phyloP scores from a whole-genome alignment of 164 flowering plant species.

The Sedum album region DNA sequence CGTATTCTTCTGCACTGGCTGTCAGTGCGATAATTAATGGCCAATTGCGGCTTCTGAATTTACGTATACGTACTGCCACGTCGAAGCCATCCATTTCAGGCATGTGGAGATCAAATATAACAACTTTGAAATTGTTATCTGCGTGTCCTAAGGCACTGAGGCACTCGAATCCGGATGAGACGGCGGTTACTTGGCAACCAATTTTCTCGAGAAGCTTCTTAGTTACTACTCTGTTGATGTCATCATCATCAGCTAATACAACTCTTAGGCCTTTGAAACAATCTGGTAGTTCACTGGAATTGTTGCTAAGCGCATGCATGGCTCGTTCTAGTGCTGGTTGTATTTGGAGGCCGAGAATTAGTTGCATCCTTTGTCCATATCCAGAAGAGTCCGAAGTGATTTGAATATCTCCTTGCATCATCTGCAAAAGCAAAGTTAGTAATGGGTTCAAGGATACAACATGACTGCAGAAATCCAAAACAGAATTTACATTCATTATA shows the following conservation, averaged over 20 bases:
- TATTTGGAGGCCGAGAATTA: conserved; percentile 31
- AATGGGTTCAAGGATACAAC: neutral
- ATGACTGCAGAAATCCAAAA: neutral
- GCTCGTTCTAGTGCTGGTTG: conserved; percentile 19
- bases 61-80: conserved; percentile 31
- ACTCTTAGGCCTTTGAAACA: conserved; percentile 31
- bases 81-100: conserved; percentile 42
- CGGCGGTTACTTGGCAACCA: conserved; percentile 32
- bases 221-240: conserved; percentile 32
- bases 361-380: conserved; percentile 23
- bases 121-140: conserved; percentile 21
- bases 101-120: conserved; percentile 37
- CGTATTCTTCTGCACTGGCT: conserved; percentile 27
- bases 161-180: conserved; percentile 41
- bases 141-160: conserved; percentile 21
- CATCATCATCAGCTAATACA: conserved; percentile 35
- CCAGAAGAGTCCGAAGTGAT: conserved; percentile 20
- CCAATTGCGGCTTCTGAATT: conserved; percentile 27
- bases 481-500: neutral
- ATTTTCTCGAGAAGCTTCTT: conserved; percentile 36
- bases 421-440: conserved; percentile 20
- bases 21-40: conserved; percentile 36
- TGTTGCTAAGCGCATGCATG: conserved; percentile 10
- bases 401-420: conserved; percentile 43
- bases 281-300: conserved; percentile 19